Base-by-base conservation (phyloP, 73 alveolate species). In the Paramecium bursaria region DNA sequence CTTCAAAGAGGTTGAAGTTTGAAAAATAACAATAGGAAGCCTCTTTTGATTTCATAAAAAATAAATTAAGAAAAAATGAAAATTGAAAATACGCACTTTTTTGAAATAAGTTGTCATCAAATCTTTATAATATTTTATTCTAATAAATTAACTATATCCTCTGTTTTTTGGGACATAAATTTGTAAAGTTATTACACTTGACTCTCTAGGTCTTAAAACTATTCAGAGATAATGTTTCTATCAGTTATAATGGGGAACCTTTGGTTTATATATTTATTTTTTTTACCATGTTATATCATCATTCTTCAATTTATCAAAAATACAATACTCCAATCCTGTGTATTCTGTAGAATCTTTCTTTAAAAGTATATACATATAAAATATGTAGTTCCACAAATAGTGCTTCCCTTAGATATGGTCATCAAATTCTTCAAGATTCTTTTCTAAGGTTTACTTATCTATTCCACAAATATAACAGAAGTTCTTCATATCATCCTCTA, bases 391-490 rank as follows among this genome's bases (percentile, higher is more conserved):
- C 89, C 89, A 79, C 25, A 79, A 79, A 25, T 48, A 53, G 54
- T 79, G 89, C 33, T 67, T 67, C 26, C 44, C 53, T 33, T 44
- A 53, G 1, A 79, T 61, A 46, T 79, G 89, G 29, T 52, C 53
- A 53, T 79, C 89, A 14, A 79, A 79, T 0, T 25, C 44, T 35
- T 44, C 48, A 19, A 25, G 53, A 39, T 79, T 79, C 85, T 79
- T 79, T 79, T 79, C 89, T 42, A 79, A 55, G 26, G 50, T 54
- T 44, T 46, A 27, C 54, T 82, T 79, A 17, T 79, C 74, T 0
- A 79, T 51, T 11, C 89, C 89, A 35, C 89, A 79, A 79, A 79
- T 79, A 42, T 33, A 79, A 14, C 89, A 79, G 25, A 57, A 42
- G 27, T 79, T 79, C 25, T 54, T 52, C 46, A 53, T 79, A 55